Evolutionary conservation across 2,329 filamentous ascomycete genomes (phyloP).

Genomic region (Trichoderma cornu-damae): DNA sequence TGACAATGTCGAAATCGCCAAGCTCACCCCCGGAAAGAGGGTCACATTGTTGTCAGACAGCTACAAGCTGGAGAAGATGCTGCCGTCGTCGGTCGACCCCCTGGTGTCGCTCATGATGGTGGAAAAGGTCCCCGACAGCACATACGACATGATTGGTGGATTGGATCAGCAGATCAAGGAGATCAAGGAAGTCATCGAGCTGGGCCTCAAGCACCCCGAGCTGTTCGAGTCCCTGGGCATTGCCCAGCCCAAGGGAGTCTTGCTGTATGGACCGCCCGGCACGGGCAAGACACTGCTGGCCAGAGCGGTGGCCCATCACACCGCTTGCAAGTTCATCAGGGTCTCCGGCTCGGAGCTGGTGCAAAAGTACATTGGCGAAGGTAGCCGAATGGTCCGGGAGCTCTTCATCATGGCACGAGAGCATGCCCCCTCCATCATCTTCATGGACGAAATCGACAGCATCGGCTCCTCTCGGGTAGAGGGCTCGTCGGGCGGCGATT

Average conservation of each 20-base stretch:
- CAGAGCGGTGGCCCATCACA: constrained; percentile 94
- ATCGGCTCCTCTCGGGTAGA: constrained; percentile 97
- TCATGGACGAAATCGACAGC: constrained; percentile 99
- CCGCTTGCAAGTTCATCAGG: constrained; percentile 98
- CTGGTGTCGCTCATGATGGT: constrained; percentile 99
- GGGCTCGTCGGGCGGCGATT: constrained; percentile 90
- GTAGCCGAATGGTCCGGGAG: constrained; percentile 96
- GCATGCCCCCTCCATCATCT: constrained; percentile 97
- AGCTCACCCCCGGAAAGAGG: constrained; percentile 95
- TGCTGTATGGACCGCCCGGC: constrained; percentile 93
- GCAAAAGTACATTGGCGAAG: constrained; percentile 99
- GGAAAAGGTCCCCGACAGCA: constrained; percentile 98
- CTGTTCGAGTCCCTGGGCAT: constrained; percentile 99
- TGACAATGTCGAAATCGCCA: constrained; percentile 87
- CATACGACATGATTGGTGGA: constrained; percentile 99
- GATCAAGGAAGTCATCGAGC: constrained; percentile 99
- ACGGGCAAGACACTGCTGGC: constrained; percentile 96
- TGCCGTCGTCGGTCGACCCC: constrained; percentile 95
- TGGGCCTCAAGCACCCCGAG: constrained; percentile 96
- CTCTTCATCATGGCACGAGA: constrained; percentile 99
- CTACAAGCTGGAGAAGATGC: constrained; percentile 98
- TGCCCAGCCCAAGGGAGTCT: constrained; percentile 93
- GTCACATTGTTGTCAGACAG: constrained; percentile 94
- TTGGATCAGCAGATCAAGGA: constrained; percentile 99
- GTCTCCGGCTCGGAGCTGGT: constrained; percentile 95